phyloP scores from a whole-genome alignment of 2,329 filamentous ascomycete genomes.

The Microdochium bolleyi region DNA sequence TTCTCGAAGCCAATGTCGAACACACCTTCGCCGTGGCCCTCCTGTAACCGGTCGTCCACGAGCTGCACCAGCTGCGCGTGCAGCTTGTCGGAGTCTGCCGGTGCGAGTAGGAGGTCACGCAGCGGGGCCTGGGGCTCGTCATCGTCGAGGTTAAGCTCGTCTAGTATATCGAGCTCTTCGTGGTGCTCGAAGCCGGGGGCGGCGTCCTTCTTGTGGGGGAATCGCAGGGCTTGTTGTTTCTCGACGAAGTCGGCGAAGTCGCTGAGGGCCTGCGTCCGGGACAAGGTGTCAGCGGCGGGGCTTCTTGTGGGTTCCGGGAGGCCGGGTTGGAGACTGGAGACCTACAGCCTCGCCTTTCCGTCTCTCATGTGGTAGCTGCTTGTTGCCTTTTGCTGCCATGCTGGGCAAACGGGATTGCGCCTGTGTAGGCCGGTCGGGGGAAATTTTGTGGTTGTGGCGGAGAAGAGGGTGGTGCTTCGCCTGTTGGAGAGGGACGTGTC shows the following conservation, averaged over 20 bases:
- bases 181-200: conserved; percentile 69
- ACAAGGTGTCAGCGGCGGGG: conserved; percentile 2
- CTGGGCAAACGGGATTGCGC: conserved; percentile 18
- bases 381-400: conserved; percentile 49
- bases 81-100: conserved; percentile 47
- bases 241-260: conserved; percentile 98
- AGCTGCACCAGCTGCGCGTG: conserved; percentile 56
- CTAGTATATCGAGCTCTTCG: conserved; percentile 83
- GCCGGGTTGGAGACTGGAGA: conserved; percentile 1
- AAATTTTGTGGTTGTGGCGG: no score
- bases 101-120: conserved; percentile 66
- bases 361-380: conserved; percentile 67
- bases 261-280: conserved; percentile 59
- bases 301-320: background rate
- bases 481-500: no score
- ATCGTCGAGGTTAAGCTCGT: conserved; percentile 68
- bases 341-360: conserved; percentile 79
- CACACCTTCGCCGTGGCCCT: conserved; percentile 81
- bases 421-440: background rate
- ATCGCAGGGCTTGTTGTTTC: conserved; percentile 75
- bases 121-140: conserved; percentile 58
- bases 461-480: no score
- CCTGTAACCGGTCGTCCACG: conserved; percentile 61
- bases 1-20: conserved; percentile 92
- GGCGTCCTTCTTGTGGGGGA: conserved; percentile 33